These are phyloP conservation scores for Akebia trifoliata DNA, from an alignment of 164 flowering plant genomes.

Conservation along the genomic window DNA sequence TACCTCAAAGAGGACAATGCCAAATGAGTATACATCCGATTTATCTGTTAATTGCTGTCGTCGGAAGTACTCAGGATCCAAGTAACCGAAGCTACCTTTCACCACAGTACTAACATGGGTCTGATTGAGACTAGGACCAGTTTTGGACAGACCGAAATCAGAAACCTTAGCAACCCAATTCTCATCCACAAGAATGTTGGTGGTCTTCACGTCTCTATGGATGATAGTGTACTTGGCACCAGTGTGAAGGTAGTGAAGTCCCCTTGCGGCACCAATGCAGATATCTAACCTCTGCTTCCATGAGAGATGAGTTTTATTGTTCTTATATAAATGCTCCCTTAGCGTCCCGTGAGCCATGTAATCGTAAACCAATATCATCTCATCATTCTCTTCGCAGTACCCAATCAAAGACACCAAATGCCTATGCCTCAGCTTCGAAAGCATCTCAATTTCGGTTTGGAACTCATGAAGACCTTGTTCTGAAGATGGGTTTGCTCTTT, in stretches of 20 bases:
- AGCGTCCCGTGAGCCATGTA: conserved; percentile 63
- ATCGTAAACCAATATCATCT: conserved; percentile 65
- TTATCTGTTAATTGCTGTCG: conserved; percentile 68
- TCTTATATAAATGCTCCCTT: conserved; percentile 57
- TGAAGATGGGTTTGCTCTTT: conserved; percentile 66
- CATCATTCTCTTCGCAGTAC: conserved; percentile 53
- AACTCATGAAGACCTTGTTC: conserved; percentile 64
- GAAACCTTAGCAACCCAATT: conserved; percentile 68
- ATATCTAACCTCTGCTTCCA: conserved; percentile 68
- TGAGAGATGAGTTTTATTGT: conserved; percentile 32
- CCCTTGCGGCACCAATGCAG: conserved; percentile 69
- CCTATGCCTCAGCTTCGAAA: conserved; percentile 61
- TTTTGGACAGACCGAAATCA: conserved; percentile 70
- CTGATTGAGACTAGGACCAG: conserved; percentile 47
- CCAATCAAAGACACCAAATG: conserved; percentile 71
- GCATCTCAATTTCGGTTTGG: conserved; percentile 62
- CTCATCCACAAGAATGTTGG: conserved; percentile 11
- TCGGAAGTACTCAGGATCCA: conserved; percentile 69
- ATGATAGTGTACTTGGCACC: conserved; percentile 70
- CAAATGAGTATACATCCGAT: conserved; percentile 72
- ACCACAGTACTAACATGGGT: conserved; percentile 68
- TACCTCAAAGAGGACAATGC: conserved; percentile 63
- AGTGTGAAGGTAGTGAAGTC: conserved; percentile 72
- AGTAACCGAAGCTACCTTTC: conserved; percentile 69
- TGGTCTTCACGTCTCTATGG: conserved; percentile 54